Conservation (phyloP, 1,139 yeast species). For the Sugiyamaella paludigena region DNA sequence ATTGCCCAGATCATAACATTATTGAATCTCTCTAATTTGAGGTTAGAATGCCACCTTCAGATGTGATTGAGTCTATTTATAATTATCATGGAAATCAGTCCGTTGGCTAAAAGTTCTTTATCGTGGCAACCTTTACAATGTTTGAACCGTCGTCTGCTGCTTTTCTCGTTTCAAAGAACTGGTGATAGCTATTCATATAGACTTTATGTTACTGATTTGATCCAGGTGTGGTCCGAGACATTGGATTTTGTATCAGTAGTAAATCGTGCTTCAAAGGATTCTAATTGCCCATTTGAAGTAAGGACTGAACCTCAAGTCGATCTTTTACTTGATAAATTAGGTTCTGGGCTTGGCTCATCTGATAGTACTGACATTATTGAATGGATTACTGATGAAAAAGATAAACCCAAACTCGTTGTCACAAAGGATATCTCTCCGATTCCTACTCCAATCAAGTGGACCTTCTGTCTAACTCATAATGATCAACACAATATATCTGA, state of each 20-base stretch:
- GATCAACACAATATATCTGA: not conserved
- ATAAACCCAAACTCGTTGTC: conserved; percentile 2
- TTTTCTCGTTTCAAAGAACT: conserved; percentile 1
- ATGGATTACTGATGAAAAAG: not conserved
- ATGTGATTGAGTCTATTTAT: no score
- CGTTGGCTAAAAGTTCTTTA: no score
- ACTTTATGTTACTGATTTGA: conserved; percentile 9
- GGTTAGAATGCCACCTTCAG: no score
- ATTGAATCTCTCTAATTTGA: no score
- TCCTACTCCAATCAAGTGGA: conserved; percentile 20
- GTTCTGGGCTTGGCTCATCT: not conserved
- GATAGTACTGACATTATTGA: not conserved
- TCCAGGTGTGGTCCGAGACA: conserved; percentile 6
- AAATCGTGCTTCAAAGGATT: not conserved
- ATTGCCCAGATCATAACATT: no score
- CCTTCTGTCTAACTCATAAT: conserved; percentile 9
- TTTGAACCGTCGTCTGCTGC: not conserved
- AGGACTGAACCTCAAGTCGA: not conserved
- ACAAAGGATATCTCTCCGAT: conserved; percentile 12
- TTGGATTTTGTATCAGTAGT: conserved; percentile 3
- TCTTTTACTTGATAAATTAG: conserved; percentile 1
- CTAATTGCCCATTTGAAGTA: conserved; percentile 9
- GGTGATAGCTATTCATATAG: not conserved
- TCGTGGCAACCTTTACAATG: no score
- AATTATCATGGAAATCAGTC: no score